Evolutionary conservation across 805 yeast genomes (phyloP).

Genomic region (Saccharomycopsis amapae): DNA sequence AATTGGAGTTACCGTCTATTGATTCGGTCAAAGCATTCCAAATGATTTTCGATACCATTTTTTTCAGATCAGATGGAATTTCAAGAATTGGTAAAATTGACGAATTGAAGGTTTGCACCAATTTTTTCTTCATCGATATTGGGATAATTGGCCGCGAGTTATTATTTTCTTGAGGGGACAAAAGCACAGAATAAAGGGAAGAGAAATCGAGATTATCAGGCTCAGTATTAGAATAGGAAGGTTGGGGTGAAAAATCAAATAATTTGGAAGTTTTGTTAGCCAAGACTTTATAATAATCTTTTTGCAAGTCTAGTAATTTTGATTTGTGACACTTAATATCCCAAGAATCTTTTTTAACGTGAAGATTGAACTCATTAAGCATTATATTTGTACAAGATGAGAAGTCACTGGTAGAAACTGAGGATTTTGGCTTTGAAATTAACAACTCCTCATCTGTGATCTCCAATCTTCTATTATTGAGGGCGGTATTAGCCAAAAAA

Average conservation of each 20-base stretch:
- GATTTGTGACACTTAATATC: no score
- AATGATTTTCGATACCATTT: neutral
- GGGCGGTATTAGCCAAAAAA: slow-evolving; percentile 1
- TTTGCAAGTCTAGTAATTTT: neutral
- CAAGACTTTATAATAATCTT: neutral
- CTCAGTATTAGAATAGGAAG: no score
- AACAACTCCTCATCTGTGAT: neutral
- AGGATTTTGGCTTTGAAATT: neutral
- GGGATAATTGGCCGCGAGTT: neutral
- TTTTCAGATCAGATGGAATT: neutral
- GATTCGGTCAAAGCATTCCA: neutral
- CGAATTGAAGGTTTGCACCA: slow-evolving; percentile 10
- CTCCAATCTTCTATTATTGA: slow-evolving; percentile 3
- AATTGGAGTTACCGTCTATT: neutral
- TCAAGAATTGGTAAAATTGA: slow-evolving; percentile 14
- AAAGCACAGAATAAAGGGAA: no score
- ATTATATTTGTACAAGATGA: neutral
- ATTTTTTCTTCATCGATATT: slow-evolving; percentile 2
- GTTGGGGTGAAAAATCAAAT: neutral
- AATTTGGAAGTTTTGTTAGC: neutral
- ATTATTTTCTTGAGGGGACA: no score
- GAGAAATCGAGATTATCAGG: no score
- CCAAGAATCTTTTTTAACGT: no score
- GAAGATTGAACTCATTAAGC: neutral
- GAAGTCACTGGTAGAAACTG: neutral